phyloP scores from a whole-genome alignment of 2,329 filamentous ascomycete species.

The Cercospora berteroae region DNA sequence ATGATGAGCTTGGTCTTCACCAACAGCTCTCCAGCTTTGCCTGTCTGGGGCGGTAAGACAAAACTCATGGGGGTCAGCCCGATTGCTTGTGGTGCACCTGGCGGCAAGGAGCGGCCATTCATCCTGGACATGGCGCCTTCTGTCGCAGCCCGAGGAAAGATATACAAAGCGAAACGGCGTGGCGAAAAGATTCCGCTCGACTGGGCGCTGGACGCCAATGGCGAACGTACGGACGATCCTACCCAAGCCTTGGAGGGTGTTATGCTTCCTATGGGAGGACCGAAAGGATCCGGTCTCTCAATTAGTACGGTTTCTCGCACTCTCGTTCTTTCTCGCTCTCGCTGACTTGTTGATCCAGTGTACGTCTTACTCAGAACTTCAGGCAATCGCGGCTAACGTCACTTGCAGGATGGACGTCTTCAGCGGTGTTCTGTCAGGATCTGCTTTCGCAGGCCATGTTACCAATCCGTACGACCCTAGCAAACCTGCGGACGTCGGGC shows the following conservation, averaged over 20 bases:
- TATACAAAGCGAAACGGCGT: slow-evolving; percentile 66
- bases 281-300: slow-evolving; percentile 72
- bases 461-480: slow-evolving; percentile 68
- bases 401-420: slow-evolving; percentile 71
- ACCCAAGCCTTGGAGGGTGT: slow-evolving; percentile 68
- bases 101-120: slow-evolving; percentile 59
- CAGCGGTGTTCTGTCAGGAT: slow-evolving; percentile 73
- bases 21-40: slow-evolving; percentile 66
- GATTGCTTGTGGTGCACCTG: slow-evolving; percentile 73
- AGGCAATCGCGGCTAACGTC: not conserved
- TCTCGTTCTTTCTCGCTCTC: not conserved
- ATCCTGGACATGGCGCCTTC: slow-evolving; percentile 74
- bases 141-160: slow-evolving; percentile 68
- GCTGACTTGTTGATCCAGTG: not conserved
- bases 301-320: slow-evolving; percentile 56
- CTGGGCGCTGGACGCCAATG: slow-evolving; percentile 74
- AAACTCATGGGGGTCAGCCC: slow-evolving; percentile 73
- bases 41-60: slow-evolving; percentile 65
- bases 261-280: slow-evolving; percentile 83
- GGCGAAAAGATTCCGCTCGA: slow-evolving; percentile 67
- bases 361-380: not conserved
- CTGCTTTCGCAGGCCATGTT: slow-evolving; percentile 75
- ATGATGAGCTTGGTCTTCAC: slow-evolving; percentile 63
- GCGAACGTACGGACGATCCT: slow-evolving; percentile 56
- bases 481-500: slow-evolving; percentile 46